Conservation (phyloP, 192 early-diverging fungal species). For the Powellomyces hirtus region DNA sequence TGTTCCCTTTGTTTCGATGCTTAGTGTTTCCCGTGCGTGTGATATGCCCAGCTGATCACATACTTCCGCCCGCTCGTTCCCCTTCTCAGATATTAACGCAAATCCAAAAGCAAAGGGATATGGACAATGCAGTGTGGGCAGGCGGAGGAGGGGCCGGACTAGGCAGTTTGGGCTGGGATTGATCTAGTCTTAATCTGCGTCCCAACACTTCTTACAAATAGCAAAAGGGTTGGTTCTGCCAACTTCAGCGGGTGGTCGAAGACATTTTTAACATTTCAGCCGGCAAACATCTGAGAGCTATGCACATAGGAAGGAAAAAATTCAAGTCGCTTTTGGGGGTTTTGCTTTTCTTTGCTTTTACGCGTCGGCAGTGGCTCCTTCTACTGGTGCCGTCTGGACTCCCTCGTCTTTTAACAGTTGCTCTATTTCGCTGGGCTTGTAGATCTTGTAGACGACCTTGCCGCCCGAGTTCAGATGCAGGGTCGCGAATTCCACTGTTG, state of each 20-base stretch:
- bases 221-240: too few relatives aligned
- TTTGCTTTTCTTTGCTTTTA: too few relatives aligned
- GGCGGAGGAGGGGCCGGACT: too few relatives aligned
- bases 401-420: constrained; percentile 72
- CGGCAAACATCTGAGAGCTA: too few relatives aligned
- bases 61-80: not conserved
- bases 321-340: too few relatives aligned
- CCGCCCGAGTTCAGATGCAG: constrained; percentile 59
- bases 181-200: too few relatives aligned
- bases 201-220: too few relatives aligned
- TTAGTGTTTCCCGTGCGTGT: not conserved
- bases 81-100: constrained; percentile 25
- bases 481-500: constrained; percentile 87
- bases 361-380: too few relatives aligned
- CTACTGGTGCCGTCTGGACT: not conserved
- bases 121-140: constrained; percentile 18
- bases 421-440: constrained; percentile 77
- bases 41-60: not conserved
- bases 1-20: not conserved
- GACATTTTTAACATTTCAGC: too few relatives aligned
- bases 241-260: too few relatives aligned
- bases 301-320: too few relatives aligned
- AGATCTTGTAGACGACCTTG: constrained; percentile 65
- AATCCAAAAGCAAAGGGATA: constrained; percentile 26
- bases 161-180: too few relatives aligned